Base-by-base conservation (phyloP, 2,329 filamentous ascomycete species). In the Aspergillus texensis region DNA sequence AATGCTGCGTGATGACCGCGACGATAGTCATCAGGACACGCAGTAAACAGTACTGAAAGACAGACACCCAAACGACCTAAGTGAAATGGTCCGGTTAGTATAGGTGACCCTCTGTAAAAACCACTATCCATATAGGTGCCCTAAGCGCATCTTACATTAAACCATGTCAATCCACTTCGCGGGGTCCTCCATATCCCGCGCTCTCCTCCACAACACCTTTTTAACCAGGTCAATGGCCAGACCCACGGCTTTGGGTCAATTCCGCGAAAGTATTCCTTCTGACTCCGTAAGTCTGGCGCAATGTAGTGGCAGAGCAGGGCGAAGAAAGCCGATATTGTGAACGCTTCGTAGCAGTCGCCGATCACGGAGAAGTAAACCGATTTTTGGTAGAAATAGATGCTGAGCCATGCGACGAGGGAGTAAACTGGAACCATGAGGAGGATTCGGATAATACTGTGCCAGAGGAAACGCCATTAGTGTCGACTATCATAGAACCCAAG, bases 351-450 rank as follows among this genome's bases (percentile, higher is more conserved):
- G 79, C 91, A 94, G 75, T 95, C 91, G 71, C 91, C 88, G 50
- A 94, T 81, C 58, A 95, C 89, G 72, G 92, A 85, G 75, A 90
- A 95, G 80, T 96, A 96, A 62, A 95, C 86, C 56, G 90, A 88
- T 72, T 93, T 86, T 75, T 85, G 86, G 81, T 95, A 94, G 80
- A 86, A 93, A 68, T 85, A 83, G 70, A 92, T 87, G 64, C 88
- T 89, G 43, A 94, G 84, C 74, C 91, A 91, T 39, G 91, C 89
- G 24, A 93, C 89, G 45, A 88, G 82, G 57, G 90, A 84, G 77
- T 96, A 96, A 65, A 96, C 83, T 45, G 93, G 93, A 57, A 96
- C 87, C 91, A 96, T 94, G 76, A 94, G 89, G 30, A 96, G 85
- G 68, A 96, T 94, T 56, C 93, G 91, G 71, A 96, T 94, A 72